phyloP scores from a whole-genome alignment of 2,329 filamentous ascomycete species.

The Ophiosphaerella herpotricha region DNA sequence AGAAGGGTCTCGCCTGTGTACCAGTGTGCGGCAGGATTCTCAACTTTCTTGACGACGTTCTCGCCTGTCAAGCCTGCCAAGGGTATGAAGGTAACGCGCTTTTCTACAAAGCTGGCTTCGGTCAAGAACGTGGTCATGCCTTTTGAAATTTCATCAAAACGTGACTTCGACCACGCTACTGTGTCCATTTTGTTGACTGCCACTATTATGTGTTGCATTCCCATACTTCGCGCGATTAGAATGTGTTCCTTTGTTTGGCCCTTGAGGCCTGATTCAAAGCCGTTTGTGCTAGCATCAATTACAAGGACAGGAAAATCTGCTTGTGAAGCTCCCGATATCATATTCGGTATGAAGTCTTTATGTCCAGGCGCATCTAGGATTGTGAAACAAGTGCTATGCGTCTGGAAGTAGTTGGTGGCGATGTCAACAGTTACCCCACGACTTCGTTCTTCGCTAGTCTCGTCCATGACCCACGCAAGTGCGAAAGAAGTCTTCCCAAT shows the following conservation, averaged over 20 bases:
- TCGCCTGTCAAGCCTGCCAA: conserved; percentile 88
- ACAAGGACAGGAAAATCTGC: conserved; percentile 95
- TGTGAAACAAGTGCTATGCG: conserved; percentile 82
- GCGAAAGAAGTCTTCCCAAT: conserved; percentile 96
- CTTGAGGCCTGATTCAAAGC: conserved; percentile 90
- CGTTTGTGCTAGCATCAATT: conserved; percentile 86
- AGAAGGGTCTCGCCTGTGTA: conserved; percentile 80
- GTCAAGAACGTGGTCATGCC: conserved; percentile 83
- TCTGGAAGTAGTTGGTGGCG: conserved; percentile 92
- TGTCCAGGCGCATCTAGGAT: conserved; percentile 96
- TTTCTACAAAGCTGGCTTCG: conserved; percentile 78
- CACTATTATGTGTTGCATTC: conserved; percentile 84
- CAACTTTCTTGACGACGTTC: conserved; percentile 71
- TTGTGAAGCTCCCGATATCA: conserved; percentile 96
- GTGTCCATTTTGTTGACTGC: conserved; percentile 96
- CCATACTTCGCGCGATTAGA: conserved; percentile 85
- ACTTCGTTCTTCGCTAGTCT: conserved; percentile 83
- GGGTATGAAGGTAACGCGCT: conserved; percentile 84
- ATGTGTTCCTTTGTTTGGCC: conserved; percentile 96
- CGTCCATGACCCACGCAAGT: conserved; percentile 94
- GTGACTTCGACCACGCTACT: conserved; percentile 77
- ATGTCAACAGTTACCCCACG: conserved; percentile 97
- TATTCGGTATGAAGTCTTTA: conserved; percentile 95
- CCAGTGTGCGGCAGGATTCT: conserved; percentile 66
- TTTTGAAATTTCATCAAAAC: conserved; percentile 83